Percentiles rank a stretch among this genome's conserved stretches.
Evolutionary conservation across 805 yeast genomes (phyloP).

Genomic region (Phaffomyces opuntiae): DNA sequence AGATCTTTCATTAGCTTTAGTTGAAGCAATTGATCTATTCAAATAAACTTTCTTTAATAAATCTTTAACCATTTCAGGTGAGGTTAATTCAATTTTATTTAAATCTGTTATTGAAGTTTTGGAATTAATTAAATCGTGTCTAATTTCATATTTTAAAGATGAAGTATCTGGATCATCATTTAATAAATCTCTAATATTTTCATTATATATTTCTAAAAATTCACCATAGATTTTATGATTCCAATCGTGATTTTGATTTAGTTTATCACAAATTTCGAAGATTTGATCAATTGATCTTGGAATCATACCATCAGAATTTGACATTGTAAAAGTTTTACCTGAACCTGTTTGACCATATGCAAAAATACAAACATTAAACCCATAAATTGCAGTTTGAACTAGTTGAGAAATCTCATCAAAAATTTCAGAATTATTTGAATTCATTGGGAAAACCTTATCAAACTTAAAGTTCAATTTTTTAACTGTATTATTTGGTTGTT

Average conservation of each 20-base stretch:
- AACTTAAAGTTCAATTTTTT: slow-evolving; percentile 45
- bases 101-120: slow-evolving; percentile 59
- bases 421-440: slow-evolving; percentile 49
- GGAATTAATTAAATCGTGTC: slow-evolving; percentile 52
- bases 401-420: slow-evolving; percentile 83
- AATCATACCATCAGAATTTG: slow-evolving; percentile 69
- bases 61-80: slow-evolving; percentile 40
- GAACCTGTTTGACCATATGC: slow-evolving; percentile 98
- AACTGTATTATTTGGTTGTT: neutral
- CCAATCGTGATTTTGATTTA: slow-evolving; percentile 53
- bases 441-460: slow-evolving; percentile 66
- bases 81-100: slow-evolving; percentile 38
- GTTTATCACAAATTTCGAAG: slow-evolving; percentile 44
- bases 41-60: slow-evolving; percentile 48
- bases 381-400: slow-evolving; percentile 81
- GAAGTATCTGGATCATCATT: slow-evolving; percentile 13
- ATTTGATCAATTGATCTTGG: slow-evolving; percentile 69
- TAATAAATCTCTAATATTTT: slow-evolving; percentile 65
- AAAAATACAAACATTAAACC: slow-evolving; percentile 86
- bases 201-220: slow-evolving; percentile 87
- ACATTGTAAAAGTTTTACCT: slow-evolving; percentile 92
- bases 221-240: slow-evolving; percentile 56
- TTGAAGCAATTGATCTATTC: slow-evolving; percentile 73
- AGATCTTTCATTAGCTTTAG: slow-evolving; percentile 74
- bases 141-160: slow-evolving; percentile 50